Evolutionary conservation across 2,329 filamentous ascomycete species (phyloP), one percentile per base, ranked within the genome.

Genomic region (Trichophyton schoenleinii): DNA sequence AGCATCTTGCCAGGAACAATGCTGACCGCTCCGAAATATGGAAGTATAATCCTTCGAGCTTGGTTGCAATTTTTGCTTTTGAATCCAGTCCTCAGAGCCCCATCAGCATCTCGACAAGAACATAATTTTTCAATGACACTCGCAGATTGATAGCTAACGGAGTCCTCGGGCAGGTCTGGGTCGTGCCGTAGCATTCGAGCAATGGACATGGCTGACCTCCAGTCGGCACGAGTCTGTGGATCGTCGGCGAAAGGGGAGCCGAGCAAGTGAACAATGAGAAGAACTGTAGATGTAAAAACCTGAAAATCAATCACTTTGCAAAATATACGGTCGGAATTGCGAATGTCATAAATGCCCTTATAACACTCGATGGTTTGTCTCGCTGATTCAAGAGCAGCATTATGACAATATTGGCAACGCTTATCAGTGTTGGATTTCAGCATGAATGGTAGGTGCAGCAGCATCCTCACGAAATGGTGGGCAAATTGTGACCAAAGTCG

Each of bases 281-380:
- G 69, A 65, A 79, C 73, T 13, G 76, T 73, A 3, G 75, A 73
- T 1, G 71, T 78, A 63, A 81, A 80, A 1, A 73, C 73, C 59
- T 76, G 69, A 58, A 80, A 81, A 63, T 81, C 79, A 55, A 77
- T 70, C 41, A 79, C 64, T 52, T 79, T 78, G 68, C 78, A 79
- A 8, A 75, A 67, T 73, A 68, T 11, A 68, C 69, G 15, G 66
- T 66, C 34, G 63, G 67, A 20, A 34, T 22, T 25, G 15, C 8
- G 20, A 5, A 44, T 58, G 36, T 42, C 55, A 67, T 66, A 71
- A 4, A 77, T 62, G 13, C 66, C 67, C 18, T 69, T 70, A 63
- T 78, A 80, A 9, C 70, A 64, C 15, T 64, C 62, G 25, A 79
- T 70, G 58, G 76, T 71, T 41, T 74, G 72, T 55, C 77, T 71